phyloP scores from a whole-genome alignment of 768 basidiomycete species.

The Suillus ampliporus region DNA sequence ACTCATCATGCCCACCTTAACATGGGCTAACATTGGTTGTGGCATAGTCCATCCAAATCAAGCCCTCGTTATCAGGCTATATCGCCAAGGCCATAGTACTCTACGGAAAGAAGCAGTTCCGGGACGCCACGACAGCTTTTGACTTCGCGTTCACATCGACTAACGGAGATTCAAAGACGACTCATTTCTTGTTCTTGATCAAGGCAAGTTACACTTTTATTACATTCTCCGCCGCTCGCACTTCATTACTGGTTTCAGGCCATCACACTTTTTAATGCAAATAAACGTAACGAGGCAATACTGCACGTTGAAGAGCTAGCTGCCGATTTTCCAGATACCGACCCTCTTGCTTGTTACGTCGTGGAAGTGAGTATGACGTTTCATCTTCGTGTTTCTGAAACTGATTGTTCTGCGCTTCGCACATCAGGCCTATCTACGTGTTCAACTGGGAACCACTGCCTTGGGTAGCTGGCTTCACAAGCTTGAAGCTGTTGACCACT shows the following conservation, averaged over 20 bases:
- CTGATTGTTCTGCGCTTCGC: neutral
- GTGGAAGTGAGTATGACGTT: neutral
- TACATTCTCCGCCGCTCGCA: neutral
- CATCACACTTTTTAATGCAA: neutral
- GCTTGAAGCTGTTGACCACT: neutral
- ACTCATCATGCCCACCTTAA: neutral
- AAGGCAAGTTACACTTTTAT: neutral
- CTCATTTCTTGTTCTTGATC: neutral
- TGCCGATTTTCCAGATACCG: neutral
- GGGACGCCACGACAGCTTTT: neutral
- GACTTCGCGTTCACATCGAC: neutral
- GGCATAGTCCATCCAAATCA: neutral
- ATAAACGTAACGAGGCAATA: neutral
- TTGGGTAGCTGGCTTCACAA: neutral
- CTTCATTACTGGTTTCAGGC: neutral
- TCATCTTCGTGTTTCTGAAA: neutral
- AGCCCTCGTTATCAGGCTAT: neutral
- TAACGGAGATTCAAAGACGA: neutral
- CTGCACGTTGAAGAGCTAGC: neutral
- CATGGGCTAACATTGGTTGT: neutral
- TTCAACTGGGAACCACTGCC: neutral
- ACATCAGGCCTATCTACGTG: neutral
- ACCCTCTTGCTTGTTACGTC: neutral
- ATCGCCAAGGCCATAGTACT: neutral
- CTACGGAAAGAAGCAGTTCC: neutral